Percentiles rank a stretch among this genome's conserved stretches.
phyloP scores from a whole-genome alignment of 1,139 yeast species.

The Protomyces inundatus region DNA sequence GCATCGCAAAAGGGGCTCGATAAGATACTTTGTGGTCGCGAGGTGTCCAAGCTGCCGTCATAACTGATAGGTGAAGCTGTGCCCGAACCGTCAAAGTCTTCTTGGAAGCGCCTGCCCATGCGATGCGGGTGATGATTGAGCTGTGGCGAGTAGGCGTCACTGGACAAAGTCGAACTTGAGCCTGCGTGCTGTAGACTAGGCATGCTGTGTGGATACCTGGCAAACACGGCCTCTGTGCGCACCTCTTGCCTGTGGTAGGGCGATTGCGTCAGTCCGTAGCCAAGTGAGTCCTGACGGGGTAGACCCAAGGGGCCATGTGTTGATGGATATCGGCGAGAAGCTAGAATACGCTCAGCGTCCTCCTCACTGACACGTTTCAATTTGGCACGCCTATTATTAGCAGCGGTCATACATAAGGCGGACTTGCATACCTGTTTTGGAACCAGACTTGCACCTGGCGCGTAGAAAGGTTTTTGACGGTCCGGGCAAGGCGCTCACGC shows the following conservation, averaged over 20 bases:
- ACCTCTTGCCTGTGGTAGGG: not conserved
- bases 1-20: no score
- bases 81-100: not conserved
- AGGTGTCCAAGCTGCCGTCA: not conserved
- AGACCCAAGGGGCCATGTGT: slow-evolving; percentile 7
- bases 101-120: not conserved
- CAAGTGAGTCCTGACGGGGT: not conserved
- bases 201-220: not conserved
- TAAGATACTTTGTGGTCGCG: not conserved
- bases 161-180: not conserved
- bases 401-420: not conserved
- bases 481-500: slow-evolving; percentile 30
- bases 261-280: not conserved
- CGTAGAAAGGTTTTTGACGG: slow-evolving; percentile 30
- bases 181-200: not conserved
- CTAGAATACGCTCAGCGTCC: slow-evolving; percentile 23
- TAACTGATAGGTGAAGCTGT: not conserved
- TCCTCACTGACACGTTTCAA: slow-evolving; percentile 21
- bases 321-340: slow-evolving; percentile 15
- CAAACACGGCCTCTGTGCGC: not conserved
- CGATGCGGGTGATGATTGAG: not conserved
- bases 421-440: slow-evolving; percentile 30
- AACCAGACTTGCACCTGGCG: slow-evolving; percentile 34
- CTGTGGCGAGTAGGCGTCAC: not conserved
- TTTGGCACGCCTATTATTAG: slow-evolving; percentile 14